Base-by-base conservation (phyloP, 116 monocot genomes). In the Trichopus zeylanicus region DNA sequence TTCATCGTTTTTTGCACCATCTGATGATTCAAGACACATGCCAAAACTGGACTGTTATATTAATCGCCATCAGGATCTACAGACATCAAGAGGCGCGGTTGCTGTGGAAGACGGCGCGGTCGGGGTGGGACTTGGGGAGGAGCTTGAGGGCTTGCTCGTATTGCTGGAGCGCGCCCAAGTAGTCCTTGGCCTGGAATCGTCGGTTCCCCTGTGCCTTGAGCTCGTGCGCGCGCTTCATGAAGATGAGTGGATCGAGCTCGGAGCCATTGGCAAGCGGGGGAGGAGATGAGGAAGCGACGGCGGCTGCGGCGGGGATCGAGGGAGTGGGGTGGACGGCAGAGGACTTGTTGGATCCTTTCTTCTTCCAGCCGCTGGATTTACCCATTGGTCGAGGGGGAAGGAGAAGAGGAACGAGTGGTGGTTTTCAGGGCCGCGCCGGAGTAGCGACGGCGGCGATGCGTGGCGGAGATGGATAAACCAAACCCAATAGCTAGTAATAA, bases 81-180 rank as follows among this genome's bases (percentile, higher is more conserved):
- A n/a, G n/a, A n/a, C n/a, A n/a, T n/a, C 99, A 99, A 21, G 99
- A 92, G 38, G 99, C 99, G 28, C 99, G 85, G 56, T 99, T 92
- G 67, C 83, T 83, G 78, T 99, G 83, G 81, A 99, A 89, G 26
- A 92, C 80, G 52, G 99, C 99, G 57, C 92, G 85, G 29, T 99
- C 99, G 13, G 88, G 81, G 63, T 99, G 99, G 64, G 42, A 65
- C 29, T 33, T 68, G 6, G 99, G 99, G 31, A 72, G 70, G 22
- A 99, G 81, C 34, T 64, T 75, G 11, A 99, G 82, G 22, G 78
- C 99, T 7, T 64, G 68, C 7, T 85, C 83, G 78, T 92, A 99
- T 59, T 74, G 85, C 19, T 70, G 71, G 34, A 99, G 65, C 38
- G 99, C 99, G 6, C 64, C 74, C 2, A 59, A 26, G 55, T 81